Evolutionary conservation across 1,284 basidiomycete genomes (phyloP), one percentile per base, ranked within the genome.

Genomic region (Ganoderma lingzhi): DNA sequence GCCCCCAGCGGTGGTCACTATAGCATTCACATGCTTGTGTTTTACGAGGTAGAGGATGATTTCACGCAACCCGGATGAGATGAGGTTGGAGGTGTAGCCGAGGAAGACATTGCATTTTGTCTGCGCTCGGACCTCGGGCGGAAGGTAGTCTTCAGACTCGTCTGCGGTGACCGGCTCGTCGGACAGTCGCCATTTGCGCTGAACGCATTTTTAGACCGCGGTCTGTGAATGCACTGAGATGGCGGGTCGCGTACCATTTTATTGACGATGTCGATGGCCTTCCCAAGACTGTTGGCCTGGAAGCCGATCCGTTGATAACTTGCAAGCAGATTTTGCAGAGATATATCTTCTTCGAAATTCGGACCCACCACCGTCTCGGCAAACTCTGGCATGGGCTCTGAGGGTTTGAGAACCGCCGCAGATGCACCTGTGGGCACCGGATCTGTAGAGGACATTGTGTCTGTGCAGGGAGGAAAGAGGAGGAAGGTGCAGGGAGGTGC

Each of bases 11-110:
- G 98, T 99, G 1, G 98, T 99, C 23, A 99, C 97, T 65, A 99
- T 86, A 9, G 91, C 94, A 35, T 92, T 88, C 63, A 99, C 90
- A 75, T 97, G 93, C 75, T 93, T 94, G 84, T 99, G 90, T 81
- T 99, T 96, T 55, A 96, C 97, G 53, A 99, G 91, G 80, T 97
- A 92, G 32, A 93, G 86, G 75, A 99, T 94, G 61, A 99, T 87
- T 82, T 99, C 98, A 60, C 98, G 91, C 63, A 99, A 84, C 10
- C 98, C 98, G 3, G 97, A 99, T 0, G 98, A 99, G 76, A 99
- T 98, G 41, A 99, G 89, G 81, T 99, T 99, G 58, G 97, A 99
- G 2, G 98, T 99, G 83, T 97, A 99, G 64, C 98, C 98, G 53
- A 99, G 90, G 80, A 99, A 98, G 78, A 99, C 89, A 71, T 91